Evolutionary conservation across 1,139 yeast genomes (phyloP).

Genomic region (Wickerhamiella pararugosa): DNA sequence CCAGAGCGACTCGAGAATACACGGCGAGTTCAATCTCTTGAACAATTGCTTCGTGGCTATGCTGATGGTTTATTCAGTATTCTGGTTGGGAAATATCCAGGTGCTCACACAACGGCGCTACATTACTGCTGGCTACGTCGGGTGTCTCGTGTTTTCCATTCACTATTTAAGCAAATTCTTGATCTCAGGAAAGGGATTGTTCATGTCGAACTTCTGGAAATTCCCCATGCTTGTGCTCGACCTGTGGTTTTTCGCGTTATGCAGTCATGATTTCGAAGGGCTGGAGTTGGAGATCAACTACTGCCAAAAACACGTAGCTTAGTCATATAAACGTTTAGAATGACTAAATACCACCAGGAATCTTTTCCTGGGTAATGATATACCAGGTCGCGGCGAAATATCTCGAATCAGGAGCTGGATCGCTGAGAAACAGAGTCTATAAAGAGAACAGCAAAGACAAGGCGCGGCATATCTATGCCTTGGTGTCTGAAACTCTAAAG

Average conservation of each 20-base stretch:
- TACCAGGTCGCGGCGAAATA: conserved; percentile 27
- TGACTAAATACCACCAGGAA: too few species aligned
- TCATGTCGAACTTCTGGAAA: too few species aligned
- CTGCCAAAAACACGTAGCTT: too few species aligned
- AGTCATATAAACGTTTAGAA: too few species aligned
- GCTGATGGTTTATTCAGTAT: conserved; percentile 35
- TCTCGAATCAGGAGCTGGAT: conserved; percentile 35
- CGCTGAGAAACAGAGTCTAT: conserved; percentile 56
- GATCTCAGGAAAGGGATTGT: conserved; percentile 35
- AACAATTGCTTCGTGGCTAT: conserved; percentile 23
- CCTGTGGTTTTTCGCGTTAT: too few species aligned
- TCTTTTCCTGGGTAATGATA: conserved; percentile 17
- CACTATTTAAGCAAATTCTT: conserved; percentile 15
- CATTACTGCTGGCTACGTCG: conserved; percentile 30
- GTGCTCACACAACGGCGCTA: conserved; percentile 7
- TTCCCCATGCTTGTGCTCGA: too few species aligned
- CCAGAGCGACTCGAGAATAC: conserved; percentile 4
- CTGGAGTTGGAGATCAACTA: too few species aligned
- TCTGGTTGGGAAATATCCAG: conserved; percentile 20
- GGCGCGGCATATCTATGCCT: conserved; percentile 75
- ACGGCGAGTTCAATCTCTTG: conserved; percentile 10
- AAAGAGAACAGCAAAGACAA: conserved; percentile 29
- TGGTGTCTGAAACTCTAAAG: conserved; percentile 61
- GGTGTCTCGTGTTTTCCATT: conserved; percentile 27
- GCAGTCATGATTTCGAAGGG: too few species aligned